A percentile compares a stretch with the other conserved stretches of the same genome.
These are phyloP conservation scores for Pyrus betulifolia DNA, from an alignment of 306 rosid species.

Conservation along the genomic window DNA sequence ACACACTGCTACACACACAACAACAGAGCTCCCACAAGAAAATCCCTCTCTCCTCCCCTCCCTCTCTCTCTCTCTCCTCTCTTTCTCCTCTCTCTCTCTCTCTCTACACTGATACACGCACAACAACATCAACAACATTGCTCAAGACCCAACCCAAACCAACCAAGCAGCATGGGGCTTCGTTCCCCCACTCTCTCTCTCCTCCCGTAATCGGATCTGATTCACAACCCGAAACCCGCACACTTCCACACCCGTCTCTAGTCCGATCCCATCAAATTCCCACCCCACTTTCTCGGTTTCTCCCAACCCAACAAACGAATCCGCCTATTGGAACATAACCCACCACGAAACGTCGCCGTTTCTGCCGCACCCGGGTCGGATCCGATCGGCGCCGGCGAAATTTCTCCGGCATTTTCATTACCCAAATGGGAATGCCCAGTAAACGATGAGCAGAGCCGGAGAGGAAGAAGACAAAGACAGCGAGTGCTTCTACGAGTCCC, in stretches of 20 bases:
- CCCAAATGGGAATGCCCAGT: conserved; percentile 74
- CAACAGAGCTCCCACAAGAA: not conserved
- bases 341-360: not conserved
- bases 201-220: conserved; percentile 45
- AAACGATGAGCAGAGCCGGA: conserved; percentile 63
- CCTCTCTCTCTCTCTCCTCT: not conserved
- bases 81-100: not conserved
- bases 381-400: conserved; percentile 18
- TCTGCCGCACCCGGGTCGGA: conserved; percentile 9
- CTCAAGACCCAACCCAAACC: conserved; percentile 44
- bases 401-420: conserved; percentile 47
- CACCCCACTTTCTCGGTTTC: not conserved
- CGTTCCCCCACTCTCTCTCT: conserved; percentile 33
- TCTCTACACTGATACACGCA: not conserved
- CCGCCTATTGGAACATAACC: not conserved
- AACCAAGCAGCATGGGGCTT: conserved; percentile 60
- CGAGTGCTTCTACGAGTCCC: conserved; percentile 81
- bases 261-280: conserved; percentile 29
- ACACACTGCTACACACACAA: too few relatives aligned
- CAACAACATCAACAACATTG: not conserved
- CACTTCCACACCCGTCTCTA: conserved; percentile 5
- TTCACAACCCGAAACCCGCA: conserved; percentile 28
- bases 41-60: not conserved
- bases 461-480: conserved; percentile 40
- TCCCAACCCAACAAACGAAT: not conserved